phyloP scores from a whole-genome alignment of 768 basidiomycete species.

The Tephrocybe rancida region DNA sequence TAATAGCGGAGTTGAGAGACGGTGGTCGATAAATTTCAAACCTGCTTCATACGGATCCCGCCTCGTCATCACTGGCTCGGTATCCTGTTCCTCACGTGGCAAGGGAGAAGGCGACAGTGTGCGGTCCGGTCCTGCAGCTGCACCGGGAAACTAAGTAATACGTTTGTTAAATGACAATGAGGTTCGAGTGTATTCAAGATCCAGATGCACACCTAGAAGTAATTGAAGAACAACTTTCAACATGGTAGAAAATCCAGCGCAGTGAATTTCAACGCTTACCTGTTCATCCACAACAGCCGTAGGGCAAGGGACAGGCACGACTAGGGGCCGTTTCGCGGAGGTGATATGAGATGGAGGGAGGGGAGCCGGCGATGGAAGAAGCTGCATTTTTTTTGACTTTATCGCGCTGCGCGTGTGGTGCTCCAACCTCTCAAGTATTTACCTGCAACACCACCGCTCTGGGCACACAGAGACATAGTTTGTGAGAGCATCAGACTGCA shows the following conservation, averaged over 20 bases:
- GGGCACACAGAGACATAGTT: no score
- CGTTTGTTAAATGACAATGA: neutral
- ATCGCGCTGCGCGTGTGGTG: no score
- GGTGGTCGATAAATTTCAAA: neutral
- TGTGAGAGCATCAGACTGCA: no score
- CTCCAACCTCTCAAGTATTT: no score
- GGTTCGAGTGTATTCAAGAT: neutral
- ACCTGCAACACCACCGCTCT: no score
- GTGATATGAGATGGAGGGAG: conserved; percentile 15
- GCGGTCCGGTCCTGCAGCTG: neutral
- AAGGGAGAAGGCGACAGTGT: neutral
- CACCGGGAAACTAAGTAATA: neutral
- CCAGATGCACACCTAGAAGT: neutral
- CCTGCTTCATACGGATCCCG: conserved; percentile 23
- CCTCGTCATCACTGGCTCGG: conserved; percentile 7
- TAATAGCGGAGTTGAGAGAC: neutral
- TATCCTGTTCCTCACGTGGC: neutral
- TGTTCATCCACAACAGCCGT: neutral
- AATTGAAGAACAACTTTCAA: neutral
- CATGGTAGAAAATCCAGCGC: neutral
- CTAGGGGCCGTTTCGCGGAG: conserved; percentile 21
- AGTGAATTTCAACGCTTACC: no score
- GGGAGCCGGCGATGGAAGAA: conserved; percentile 21
- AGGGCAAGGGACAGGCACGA: conserved; percentile 1
- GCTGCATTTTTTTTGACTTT: no score